Conservation (phyloP, 2,329 filamentous ascomycete species). For the Rhytidhysteron rufulum region DNA sequence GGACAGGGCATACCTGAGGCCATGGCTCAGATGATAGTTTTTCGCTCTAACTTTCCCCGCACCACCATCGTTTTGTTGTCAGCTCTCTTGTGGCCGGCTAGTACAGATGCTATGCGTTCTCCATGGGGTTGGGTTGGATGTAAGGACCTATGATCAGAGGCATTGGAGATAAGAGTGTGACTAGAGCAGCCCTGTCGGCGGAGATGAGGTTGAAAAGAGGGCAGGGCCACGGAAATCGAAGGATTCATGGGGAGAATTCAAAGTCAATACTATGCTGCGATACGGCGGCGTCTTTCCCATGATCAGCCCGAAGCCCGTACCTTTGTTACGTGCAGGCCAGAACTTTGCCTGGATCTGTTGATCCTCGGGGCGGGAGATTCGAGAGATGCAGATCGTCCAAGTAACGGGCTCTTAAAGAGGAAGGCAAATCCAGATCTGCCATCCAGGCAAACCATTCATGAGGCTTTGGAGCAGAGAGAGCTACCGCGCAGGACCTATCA, state of each 20-base stretch:
- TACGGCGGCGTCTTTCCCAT: constrained; percentile 32
- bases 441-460: background rate
- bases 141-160: too few species aligned
- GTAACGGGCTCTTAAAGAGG: background rate
- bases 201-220: too few species aligned
- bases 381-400: background rate
- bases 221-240: constrained; percentile 10
- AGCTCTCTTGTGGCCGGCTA: too few species aligned
- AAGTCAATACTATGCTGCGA: constrained; percentile 27
- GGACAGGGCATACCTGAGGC: too few species aligned
- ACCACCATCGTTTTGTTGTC: too few species aligned
- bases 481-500: background rate
- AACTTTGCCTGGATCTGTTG: constrained; percentile 15
- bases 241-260: constrained; percentile 17
- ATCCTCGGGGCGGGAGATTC: constrained; percentile 24
- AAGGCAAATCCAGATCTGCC: background rate
- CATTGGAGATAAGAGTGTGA: too few species aligned
- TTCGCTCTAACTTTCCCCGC: too few species aligned
- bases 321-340: constrained; percentile 16
- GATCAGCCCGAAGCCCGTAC: constrained; percentile 19
- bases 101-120: too few species aligned
- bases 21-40: too few species aligned
- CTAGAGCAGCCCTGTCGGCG: too few species aligned
- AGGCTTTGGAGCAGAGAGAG: background rate
- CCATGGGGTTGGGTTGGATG: too few species aligned